phyloP scores from a whole-genome alignment of 148 eudicot genomes.

The Amaranthus palmeri region DNA sequence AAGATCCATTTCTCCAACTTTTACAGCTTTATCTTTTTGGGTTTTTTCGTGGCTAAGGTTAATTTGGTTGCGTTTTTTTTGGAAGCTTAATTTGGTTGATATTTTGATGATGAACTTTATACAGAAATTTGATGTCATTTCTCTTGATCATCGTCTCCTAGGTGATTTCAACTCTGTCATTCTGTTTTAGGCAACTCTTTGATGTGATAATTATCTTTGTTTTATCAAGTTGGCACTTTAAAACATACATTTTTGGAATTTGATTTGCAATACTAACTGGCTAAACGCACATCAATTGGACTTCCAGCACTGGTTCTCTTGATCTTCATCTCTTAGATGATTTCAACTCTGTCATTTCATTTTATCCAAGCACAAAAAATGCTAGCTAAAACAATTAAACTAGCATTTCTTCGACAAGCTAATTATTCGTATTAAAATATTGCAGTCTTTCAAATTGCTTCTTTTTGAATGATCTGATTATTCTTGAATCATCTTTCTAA shows the following conservation, averaged over 20 bases:
- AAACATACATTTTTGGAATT: slow-evolving; percentile 5
- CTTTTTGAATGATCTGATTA: background rate
- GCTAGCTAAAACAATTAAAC: background rate
- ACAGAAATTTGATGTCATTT: slow-evolving; percentile 49
- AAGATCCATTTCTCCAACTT: no score
- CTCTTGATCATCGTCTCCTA: slow-evolving; percentile 63
- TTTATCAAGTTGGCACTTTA: background rate
- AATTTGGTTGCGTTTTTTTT: no score
- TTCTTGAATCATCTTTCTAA: background rate
- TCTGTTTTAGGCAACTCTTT: background rate
- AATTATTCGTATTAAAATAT: no score
- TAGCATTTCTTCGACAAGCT: no score
- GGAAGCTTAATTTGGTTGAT: no score
- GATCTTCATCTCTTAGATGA: slow-evolving; percentile 57
- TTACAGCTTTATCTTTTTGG: no score
- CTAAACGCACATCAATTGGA: slow-evolving; percentile 70
- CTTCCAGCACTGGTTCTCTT: slow-evolving; percentile 69
- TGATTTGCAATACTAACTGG: slow-evolving; percentile 41
- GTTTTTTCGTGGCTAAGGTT: no score
- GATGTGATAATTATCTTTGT: background rate
- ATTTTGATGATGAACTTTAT: no score
- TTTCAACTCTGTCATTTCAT: background rate
- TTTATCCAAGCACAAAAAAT: background rate
- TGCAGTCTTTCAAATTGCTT: no score
- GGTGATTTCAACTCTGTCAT: slow-evolving; percentile 43